Evolutionary conservation across 768 basidiomycete species (phyloP), one percentile per base, ranked within the genome.

Genomic region (Auricularia cornea): DNA sequence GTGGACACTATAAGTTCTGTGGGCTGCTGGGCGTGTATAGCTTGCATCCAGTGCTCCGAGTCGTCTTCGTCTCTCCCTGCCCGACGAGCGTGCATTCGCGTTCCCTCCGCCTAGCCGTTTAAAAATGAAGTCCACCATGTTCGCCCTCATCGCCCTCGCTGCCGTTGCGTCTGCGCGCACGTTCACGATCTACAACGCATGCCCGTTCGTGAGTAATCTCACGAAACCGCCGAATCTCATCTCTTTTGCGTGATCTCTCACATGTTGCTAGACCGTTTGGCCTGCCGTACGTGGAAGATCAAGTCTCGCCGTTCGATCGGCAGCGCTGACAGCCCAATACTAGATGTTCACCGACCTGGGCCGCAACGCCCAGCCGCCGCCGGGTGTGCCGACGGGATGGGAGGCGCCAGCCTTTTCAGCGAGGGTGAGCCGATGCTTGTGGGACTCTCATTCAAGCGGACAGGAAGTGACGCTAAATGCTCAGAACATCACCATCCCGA

Each of bases 111-210:
- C 10, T 38, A 38, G 8, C 35, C 16, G 8, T 8, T 52, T 10
- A 10, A 28, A n/a, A 10, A 52, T 52, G 51, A 52, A 52, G 51
- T n/a, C 51, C 28, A 20, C 28, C 20, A 20, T 52, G 16, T 10
- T 14, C 54, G 57, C 66, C 44, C 31, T 63, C 41, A 35, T 70
- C n/a, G 62, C 67, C 16, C 31, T 68, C 52, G 64, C 66, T 20
- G n/a, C 51, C 51, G 51, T 28, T 2, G 68, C 59, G 6, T 30
- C 44, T 59, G 83, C 79, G 54, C 81, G 86, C 38, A 86, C 82
- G 31, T 80, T 89, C 66, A 84, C 81, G 0, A 81, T 84, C 30
- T 77, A 77, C 68, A 89, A 88, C 73, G 77, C 73, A 2, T 88
- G 87, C 68, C 80, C 85, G 0, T 88, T 86, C 73, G 44, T 48